Conservation (phyloP, 371 early-diverging fungal genomes). For the Aphelidium insulamus region DNA sequence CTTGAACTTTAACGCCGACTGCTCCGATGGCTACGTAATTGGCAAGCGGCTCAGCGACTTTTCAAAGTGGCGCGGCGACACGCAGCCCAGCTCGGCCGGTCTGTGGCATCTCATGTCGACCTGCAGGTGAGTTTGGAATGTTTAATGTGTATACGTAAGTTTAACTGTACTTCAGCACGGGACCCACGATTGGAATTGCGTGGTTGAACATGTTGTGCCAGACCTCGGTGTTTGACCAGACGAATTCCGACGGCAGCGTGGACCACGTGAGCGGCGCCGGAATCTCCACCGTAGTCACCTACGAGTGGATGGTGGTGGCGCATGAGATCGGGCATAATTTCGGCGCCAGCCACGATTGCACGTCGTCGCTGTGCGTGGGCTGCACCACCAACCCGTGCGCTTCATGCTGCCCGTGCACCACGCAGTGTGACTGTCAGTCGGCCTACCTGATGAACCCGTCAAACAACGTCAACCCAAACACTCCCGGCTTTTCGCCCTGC, state of each 20-base stretch:
- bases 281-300: conserved; percentile 57
- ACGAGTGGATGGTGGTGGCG: conserved; percentile 87
- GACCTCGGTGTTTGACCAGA: conserved; percentile 16
- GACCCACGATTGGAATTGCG: conserved; percentile 75
- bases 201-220: conserved; percentile 67
- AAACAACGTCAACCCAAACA: conserved; percentile 36
- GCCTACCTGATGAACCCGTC: conserved; percentile 64
- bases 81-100: conserved; percentile 41
- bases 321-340: conserved; percentile 87
- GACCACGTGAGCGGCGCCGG: conserved; percentile 79
- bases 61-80: conserved; percentile 58
- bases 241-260: too few relatives aligned
- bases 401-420: conserved; percentile 42
- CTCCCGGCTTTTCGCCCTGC: conserved; percentile 62
- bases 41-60: conserved; percentile 66
- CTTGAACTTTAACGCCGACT: conserved; percentile 17
- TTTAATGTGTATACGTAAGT: too few relatives aligned
- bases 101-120: conserved; percentile 90
- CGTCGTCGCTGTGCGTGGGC: conserved; percentile 28
- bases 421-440: conserved; percentile 48
- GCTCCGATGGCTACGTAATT: conserved; percentile 41
- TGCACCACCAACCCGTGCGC: conserved; percentile 18
- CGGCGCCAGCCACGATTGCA: conserved; percentile 34
- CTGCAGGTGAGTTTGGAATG: too few relatives aligned
- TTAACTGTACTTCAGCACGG: conserved; percentile 33